Conservation (phyloP, 345 rosid species). For the Balakata baccata region DNA sequence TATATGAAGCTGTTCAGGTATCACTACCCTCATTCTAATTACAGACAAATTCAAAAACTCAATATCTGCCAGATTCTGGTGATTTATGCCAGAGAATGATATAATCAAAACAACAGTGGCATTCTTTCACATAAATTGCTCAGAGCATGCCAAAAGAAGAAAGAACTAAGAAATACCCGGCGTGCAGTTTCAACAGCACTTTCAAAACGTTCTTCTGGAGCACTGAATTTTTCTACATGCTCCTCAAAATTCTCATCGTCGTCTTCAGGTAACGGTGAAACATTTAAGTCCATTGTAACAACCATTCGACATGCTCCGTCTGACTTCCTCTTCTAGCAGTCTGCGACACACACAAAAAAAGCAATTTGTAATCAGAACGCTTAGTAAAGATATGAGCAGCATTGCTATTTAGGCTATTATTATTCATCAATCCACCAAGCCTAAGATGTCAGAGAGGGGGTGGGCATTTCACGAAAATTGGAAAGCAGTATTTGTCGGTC, state of each 20-base stretch:
- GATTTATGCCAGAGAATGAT: neutral
- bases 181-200: slow-evolving; percentile 62
- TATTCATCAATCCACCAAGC: neutral
- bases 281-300: slow-evolving; percentile 79
- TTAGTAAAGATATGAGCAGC: slow-evolving; percentile 1
- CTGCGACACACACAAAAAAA: neutral
- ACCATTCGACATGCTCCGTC: slow-evolving; percentile 47
- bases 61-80: neutral
- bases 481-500: neutral
- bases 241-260: slow-evolving; percentile 61
- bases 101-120: neutral
- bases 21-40: neutral
- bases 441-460: neutral
- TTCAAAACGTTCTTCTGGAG: slow-evolving; percentile 53
- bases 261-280: slow-evolving; percentile 64
- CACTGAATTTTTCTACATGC: slow-evolving; percentile 39
- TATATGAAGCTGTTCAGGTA: neutral
- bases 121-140: neutral
- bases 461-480: neutral
- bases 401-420: neutral
- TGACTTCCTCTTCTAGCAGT: neutral
- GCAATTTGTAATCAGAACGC: slow-evolving; percentile 6
- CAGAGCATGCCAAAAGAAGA: neutral
- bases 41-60: neutral
- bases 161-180: slow-evolving; percentile 39